Percentiles rank a stretch among this genome's conserved stretches.
phyloP scores from a whole-genome alignment of 2,329 filamentous ascomycete species.

The Teratosphaeria destructans region DNA sequence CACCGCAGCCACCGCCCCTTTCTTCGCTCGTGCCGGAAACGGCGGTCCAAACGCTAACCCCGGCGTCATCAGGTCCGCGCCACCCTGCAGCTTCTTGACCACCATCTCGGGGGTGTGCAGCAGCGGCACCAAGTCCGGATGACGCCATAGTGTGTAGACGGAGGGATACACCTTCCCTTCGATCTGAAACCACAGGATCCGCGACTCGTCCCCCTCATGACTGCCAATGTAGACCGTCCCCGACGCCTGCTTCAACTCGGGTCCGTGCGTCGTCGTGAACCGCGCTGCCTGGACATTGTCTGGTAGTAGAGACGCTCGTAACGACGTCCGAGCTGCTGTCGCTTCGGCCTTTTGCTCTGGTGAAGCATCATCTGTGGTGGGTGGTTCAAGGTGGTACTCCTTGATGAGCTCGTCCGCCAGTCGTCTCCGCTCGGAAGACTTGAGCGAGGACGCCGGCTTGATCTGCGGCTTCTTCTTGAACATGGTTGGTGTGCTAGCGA shows the following conservation, averaged over 20 bases:
- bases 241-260: conserved; percentile 49
- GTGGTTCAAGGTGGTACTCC: conserved; percentile 43
- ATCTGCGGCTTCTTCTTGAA: conserved; percentile 39
- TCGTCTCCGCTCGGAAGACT: conserved; percentile 57
- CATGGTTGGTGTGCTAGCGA: conserved; percentile 11
- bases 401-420: conserved; percentile 57
- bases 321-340: conserved; percentile 36
- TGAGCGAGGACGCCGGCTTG: conserved; percentile 55
- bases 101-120: conserved; percentile 54
- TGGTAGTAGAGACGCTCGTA: conserved; percentile 51
- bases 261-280: conserved; percentile 55
- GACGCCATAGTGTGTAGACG: conserved; percentile 58
- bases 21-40: conserved; percentile 49
- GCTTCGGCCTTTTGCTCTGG: conserved; percentile 34
- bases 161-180: conserved; percentile 45
- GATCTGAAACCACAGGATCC: conserved; percentile 55
- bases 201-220: conserved; percentile 46
- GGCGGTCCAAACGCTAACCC: conserved; percentile 55
- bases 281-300: conserved; percentile 53
- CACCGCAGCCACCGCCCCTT: conserved; percentile 53
- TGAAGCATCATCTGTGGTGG: conserved; percentile 22
- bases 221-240: conserved; percentile 55
- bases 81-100: conserved; percentile 52
- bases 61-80: conserved; percentile 60
- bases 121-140: conserved; percentile 50